Evolutionary conservation across 805 yeast genomes (phyloP), one percentile per base, ranked within the genome.

Genomic region (Suhomyces kilbournensis): DNA sequence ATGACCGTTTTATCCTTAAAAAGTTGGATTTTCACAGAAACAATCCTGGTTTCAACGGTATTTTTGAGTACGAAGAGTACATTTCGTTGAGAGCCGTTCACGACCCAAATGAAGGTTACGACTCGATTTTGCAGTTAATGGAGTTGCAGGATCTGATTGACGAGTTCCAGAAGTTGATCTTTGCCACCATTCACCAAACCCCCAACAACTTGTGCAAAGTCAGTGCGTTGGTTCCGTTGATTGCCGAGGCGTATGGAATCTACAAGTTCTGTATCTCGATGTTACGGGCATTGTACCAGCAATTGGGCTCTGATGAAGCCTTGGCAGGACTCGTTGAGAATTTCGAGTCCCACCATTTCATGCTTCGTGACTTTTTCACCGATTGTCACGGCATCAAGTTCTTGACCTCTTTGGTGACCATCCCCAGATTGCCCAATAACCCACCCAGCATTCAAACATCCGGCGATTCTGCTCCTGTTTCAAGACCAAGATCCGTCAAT

Each of bases 31-130:
- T 93, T 70, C 98, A 93, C 67, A 80, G 85, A 53, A 78, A 80
- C 53, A 96, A 94, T 63, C 84, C 89, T 12, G 96, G 91, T 4
- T 94, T 93, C 71, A 93, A 88, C 64, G 99, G 98, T 35, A 90
- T 90, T 35, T 93, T 93, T 69, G 99, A 93, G 66, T 94, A 93
- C 65, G 96, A 91, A 68, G 99, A 93, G 67, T 94, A 93, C 65
- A 84, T 92, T 44, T 89, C 97, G 3, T 77, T 93, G 58, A 82
- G 89, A 53, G 84, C 91, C 2, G 96, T 90, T 38, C 85, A 90
- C 61, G 97, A 93, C 67, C 97, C 97, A 5, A 91, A 93, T 65
- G 97, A 91, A 71, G 98, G 98, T 6, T 92, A 87, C 66, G 96
- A 93, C 64, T 85, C 96, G 0, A 83, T 93, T 55, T 67, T 90